These are phyloP conservation scores for Termitomyces sp. DNA, from an alignment of 768 basidiomycete genomes.

Conservation along the genomic window DNA sequence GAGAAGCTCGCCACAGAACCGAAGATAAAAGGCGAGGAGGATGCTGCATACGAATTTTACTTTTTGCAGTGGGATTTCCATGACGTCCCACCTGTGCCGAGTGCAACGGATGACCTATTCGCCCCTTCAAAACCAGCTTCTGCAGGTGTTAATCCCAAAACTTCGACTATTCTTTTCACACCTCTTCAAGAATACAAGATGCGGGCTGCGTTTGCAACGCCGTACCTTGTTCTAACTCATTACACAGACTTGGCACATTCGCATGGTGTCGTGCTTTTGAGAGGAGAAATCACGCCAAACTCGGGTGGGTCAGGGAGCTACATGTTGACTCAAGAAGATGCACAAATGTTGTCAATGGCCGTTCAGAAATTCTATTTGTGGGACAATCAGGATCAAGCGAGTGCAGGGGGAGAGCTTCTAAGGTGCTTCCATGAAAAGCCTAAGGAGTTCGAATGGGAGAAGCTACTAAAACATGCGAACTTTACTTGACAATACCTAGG, in stretches of 20 bases:
- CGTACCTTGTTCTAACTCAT: slow-evolving; percentile 84
- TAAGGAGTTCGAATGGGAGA: slow-evolving; percentile 76
- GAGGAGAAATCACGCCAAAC: slow-evolving; percentile 86
- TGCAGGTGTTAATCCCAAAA: slow-evolving; percentile 34
- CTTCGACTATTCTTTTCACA: slow-evolving; percentile 84
- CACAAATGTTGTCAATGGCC: slow-evolving; percentile 74
- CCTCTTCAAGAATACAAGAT: slow-evolving; percentile 92
- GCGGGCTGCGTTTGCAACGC: slow-evolving; percentile 79
- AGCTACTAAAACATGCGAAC: slow-evolving; percentile 53
- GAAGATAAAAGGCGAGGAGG: slow-evolving; percentile 22
- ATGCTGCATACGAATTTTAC: slow-evolving; percentile 69
- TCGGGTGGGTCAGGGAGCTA: slow-evolving; percentile 39
- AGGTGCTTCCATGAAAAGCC: slow-evolving; percentile 75
- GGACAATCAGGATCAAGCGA: slow-evolving; percentile 27
- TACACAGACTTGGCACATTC: slow-evolving; percentile 84
- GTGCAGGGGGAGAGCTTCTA: slow-evolving; percentile 47
- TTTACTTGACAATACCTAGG: slow-evolving; percentile 16
- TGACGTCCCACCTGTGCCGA: slow-evolving; percentile 56
- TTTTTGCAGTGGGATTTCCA: slow-evolving; percentile 90
- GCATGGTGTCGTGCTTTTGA: slow-evolving; percentile 78
- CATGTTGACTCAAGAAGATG: slow-evolving; percentile 73
- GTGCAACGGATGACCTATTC: slow-evolving; percentile 41
- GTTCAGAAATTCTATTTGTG: slow-evolving; percentile 86
- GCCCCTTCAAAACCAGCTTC: slow-evolving; percentile 20
- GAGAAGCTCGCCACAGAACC: slow-evolving; percentile 17